Evolutionary conservation across 768 basidiomycete genomes (phyloP).

Genomic region (Clitopilus passeckerianus): DNA sequence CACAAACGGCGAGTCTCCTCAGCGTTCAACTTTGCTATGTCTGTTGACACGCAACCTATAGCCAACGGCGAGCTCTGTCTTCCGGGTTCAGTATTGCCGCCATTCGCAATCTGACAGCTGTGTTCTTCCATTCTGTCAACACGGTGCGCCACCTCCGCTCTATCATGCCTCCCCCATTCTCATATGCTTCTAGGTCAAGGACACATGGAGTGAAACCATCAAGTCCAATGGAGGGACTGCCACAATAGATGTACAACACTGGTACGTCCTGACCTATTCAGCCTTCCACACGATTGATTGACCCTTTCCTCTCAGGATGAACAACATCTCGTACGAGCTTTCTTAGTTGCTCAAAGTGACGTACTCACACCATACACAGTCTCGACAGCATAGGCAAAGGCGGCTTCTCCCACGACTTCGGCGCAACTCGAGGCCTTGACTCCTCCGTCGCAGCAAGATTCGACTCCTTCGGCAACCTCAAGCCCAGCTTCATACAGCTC

Average conservation of each 20-base stretch:
- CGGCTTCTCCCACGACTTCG: conserved; percentile 56
- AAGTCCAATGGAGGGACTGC: conserved; percentile 19
- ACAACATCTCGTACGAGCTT: conserved; percentile 34
- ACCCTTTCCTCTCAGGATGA: conserved; percentile 28
- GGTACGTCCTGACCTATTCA: conserved; percentile 19
- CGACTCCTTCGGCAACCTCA: conserved; percentile 24
- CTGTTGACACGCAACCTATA: conserved; percentile 6
- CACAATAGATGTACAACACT: conserved; percentile 42
- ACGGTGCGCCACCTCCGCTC: conserved; percentile 27
- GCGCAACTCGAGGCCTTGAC: conserved; percentile 45
- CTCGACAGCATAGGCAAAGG: conserved; percentile 56
- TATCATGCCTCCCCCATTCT: neutral
- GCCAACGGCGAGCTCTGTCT: conserved; percentile 45
- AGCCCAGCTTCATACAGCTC: conserved; percentile 21
- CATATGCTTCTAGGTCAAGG: conserved; percentile 20
- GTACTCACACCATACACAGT: conserved; percentile 17
- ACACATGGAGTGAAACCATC: conserved; percentile 18
- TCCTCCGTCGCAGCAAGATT: too few species aligned
- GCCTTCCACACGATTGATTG: conserved; percentile 34
- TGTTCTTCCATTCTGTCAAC: conserved; percentile 49
- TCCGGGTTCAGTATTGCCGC: conserved; percentile 51
- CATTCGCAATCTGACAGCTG: conserved; percentile 36
- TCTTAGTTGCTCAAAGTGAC: too few species aligned
- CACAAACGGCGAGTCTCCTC: conserved; percentile 31
- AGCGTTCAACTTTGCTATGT: too few species aligned